Evolutionary conservation across 805 yeast genomes (phyloP).

Genomic region (Lachancea lanzarotensis): DNA sequence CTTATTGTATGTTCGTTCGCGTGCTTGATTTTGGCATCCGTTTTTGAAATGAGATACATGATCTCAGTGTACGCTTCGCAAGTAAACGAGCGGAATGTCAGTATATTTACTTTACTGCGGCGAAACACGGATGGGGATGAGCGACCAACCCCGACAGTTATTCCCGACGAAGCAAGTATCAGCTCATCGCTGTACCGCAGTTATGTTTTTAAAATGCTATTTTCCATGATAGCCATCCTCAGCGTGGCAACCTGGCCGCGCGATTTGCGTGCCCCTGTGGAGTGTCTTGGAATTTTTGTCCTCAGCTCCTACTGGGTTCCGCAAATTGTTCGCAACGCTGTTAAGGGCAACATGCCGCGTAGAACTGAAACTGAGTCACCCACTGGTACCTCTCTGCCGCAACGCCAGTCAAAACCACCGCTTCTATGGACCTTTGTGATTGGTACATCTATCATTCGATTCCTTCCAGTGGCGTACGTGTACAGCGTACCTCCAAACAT

Average conservation of each 20-base stretch:
- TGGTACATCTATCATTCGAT: conserved; percentile 57
- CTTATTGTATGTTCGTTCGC: conserved; percentile 64
- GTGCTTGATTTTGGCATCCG: conserved; percentile 59
- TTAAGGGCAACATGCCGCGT: conserved; percentile 26
- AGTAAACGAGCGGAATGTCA: conserved; percentile 60
- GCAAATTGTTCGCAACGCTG: conserved; percentile 66
- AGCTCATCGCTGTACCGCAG: conserved; percentile 54
- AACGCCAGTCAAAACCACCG: conserved; percentile 40
- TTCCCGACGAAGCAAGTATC: conserved; percentile 48
- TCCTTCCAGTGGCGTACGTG: conserved; percentile 60
- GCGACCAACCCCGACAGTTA: conserved; percentile 23
- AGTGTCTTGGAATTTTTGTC: conserved; percentile 44
- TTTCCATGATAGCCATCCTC: conserved; percentile 49
- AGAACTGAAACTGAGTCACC: conserved; percentile 11
- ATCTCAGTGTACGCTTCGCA: conserved; percentile 63
- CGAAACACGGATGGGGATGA: conserved; percentile 35
- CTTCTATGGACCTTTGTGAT: conserved; percentile 71
- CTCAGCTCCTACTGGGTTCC: conserved; percentile 82
- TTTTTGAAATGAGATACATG: conserved; percentile 72
- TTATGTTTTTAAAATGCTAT: conserved; percentile 47
- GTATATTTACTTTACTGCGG: conserved; percentile 58
- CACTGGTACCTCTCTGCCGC: neutral
- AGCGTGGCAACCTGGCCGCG: conserved; percentile 61
- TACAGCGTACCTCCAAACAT: conserved; percentile 50
- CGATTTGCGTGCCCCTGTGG: conserved; percentile 47